Evolutionary conservation across 1,284 basidiomycete genomes (phyloP).

Genomic region (Leccinum angustisporum): DNA sequence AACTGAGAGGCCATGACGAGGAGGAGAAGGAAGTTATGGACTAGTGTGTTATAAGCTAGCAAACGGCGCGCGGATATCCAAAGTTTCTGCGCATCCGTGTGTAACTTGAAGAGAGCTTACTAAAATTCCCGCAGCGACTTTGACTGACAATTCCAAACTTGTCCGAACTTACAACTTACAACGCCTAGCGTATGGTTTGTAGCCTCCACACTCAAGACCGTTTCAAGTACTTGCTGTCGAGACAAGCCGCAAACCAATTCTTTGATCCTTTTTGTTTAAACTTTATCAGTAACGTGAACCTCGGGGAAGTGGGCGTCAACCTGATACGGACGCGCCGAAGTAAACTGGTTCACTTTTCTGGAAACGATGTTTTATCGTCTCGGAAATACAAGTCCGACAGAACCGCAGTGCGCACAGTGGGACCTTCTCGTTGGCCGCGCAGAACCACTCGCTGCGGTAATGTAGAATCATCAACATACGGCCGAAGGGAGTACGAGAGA

Average conservation of each 20-base stretch:
- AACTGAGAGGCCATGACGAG: slow-evolving; percentile 59
- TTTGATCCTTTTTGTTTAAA: background rate
- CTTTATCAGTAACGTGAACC: background rate
- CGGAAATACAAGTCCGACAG: background rate
- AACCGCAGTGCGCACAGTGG: background rate
- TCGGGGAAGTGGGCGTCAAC: background rate
- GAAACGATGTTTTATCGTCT: background rate
- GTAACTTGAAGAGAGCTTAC: background rate
- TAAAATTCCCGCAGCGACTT: background rate
- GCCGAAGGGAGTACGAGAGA: too few species aligned
- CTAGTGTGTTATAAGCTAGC: slow-evolving; percentile 27
- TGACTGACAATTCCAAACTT: background rate
- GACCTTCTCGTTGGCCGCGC: background rate
- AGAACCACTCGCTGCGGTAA: background rate
- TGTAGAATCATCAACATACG: background rate
- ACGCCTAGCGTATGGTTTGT: too few species aligned
- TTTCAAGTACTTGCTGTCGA: background rate
- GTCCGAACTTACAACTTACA: too few species aligned
- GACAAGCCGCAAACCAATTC: background rate
- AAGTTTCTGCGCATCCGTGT: slow-evolving; percentile 20
- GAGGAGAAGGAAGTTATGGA: slow-evolving; percentile 4
- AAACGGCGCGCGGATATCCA: slow-evolving; percentile 7
- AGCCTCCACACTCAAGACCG: background rate
- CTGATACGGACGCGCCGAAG: background rate
- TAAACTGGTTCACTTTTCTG: background rate